Base-by-base conservation (phyloP, 164 flowering plant species). In the Magnolia kwangsiensis region DNA sequence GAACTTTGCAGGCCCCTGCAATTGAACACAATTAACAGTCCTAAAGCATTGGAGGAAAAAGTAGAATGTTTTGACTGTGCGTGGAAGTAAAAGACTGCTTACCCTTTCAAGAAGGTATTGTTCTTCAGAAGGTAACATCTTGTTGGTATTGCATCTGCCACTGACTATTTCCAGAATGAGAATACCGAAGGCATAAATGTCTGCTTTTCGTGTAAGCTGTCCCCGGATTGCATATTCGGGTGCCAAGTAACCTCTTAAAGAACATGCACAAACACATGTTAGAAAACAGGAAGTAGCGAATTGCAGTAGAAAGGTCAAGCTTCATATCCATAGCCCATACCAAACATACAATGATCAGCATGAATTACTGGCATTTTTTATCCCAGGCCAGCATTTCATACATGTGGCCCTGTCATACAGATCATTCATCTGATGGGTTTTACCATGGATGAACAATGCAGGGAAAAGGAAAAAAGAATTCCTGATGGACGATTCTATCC, bases 181-280 rank as follows among this genome's bases (percentile, higher is more conserved):
- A 58, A 94, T 96, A 3, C 99, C 99, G 77, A 91, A 96, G 79
- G 98, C 88, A 76, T 96, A 96, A 51, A 90, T 81, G 85, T 96
- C 98, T 21, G 98, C 92, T 78, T 86, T 92, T 45, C 97, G 84
- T 31, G 95, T 94, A 83, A 94, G 63, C 78, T 89, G 96, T 66
- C 99, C 99, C 50, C 92, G 84, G 50, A 96, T 84, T 64, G 99
- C 99, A 85, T 96, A 96, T 77, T 96, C 99, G 19, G 99, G 98
- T 58, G 99, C 99, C 84, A 96, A 85, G 82, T 96, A 96, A 51
- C 99, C 99, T 78, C 99, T 96, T 74, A 63, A 82, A 74, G 76
- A 29, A 64, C 8, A 80, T 50, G 65, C 9, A 20, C 71, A 9
- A 61, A 69, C 8, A 63, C 23, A 72, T 27, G 67, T 71, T 8